phyloP scores from a whole-genome alignment of 148 eudicot species.

The Camellia sinensis region DNA sequence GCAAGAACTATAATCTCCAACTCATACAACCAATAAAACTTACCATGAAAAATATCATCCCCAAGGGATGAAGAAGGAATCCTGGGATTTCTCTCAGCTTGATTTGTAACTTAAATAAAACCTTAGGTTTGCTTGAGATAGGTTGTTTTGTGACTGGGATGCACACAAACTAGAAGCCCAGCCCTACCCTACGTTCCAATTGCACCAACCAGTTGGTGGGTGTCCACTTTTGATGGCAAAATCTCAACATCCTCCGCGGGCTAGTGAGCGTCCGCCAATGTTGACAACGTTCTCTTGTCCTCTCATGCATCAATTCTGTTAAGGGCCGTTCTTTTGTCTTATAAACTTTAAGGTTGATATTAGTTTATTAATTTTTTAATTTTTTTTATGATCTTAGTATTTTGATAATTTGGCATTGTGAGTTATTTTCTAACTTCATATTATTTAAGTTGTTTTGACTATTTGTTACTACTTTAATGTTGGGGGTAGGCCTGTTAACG shows the following conservation, averaged over 20 bases:
- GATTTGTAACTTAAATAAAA: neutral
- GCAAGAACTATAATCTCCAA: neutral
- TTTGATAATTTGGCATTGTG: too few relatives aligned
- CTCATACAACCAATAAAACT: neutral
- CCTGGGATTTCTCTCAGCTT: neutral
- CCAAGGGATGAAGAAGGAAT: neutral
- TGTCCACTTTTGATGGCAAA: slow-evolving; percentile 4
- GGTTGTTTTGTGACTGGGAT: neutral
- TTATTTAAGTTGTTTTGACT: too few relatives aligned
- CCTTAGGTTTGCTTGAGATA: neutral
- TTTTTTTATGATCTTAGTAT: too few relatives aligned
- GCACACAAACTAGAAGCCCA: neutral
- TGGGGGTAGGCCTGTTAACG: too few relatives aligned
- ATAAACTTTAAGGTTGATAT: too few relatives aligned
- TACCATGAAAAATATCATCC: neutral
- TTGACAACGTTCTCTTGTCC: neutral
- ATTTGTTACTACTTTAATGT: too few relatives aligned
- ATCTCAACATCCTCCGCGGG: neutral
- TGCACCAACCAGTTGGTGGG: slow-evolving; percentile 8
- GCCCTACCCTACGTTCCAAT: neutral
- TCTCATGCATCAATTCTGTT: too few relatives aligned
- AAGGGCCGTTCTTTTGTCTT: too few relatives aligned
- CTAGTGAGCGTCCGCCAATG: neutral
- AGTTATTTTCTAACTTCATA: too few relatives aligned
- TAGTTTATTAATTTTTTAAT: too few relatives aligned